Base-by-base conservation (phyloP, 2,329 filamentous ascomycete species). In the Dactylellina leptospora region DNA sequence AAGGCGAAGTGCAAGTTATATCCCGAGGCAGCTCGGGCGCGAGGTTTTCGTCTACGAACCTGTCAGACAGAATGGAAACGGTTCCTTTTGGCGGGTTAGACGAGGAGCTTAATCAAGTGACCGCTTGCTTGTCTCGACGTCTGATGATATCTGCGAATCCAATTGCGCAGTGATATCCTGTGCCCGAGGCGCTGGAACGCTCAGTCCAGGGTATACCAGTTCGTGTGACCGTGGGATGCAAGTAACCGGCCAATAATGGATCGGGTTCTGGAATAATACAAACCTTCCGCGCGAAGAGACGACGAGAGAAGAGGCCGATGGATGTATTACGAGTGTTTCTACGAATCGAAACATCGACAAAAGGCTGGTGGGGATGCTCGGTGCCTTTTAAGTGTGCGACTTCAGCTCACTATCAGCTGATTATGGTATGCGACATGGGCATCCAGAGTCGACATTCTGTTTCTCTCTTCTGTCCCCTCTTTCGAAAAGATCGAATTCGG, bases 331-430 rank as follows among this genome's bases (percentile, higher is more conserved):
- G n/a, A 42, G 51, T 55, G 25, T 48, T 38, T 55, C 38, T 28
- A 25, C 47, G 38, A 28, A 54, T 51, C 22, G 23, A 36, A 22
- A 48, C n/a, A 25, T 23, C 25, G 25, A 20, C 2, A 53, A 40
- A 42, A 25, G 30, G 5, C 13, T 16, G 20, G 22, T 22, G 27
- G 44, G 60, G 42, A 22, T 28, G 51, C 13, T 42, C 13, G 22
- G 40, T 58, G 36, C 47, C 61, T 66, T 66, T 66, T 51, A 58
- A 66, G 51, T 44, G 51, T 58, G 30, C 30, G 28, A 30, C 42
- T 51, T 51, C 42, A 44, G 51, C 51, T 50, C 50, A 64, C 30
- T 48, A 42, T 66, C 61, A 66, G 61, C 44, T 51, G 61, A 66
- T 58, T 45, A 38, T 51, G 23, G 33, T 27, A 33, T 61, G 56